These are phyloP conservation scores for Solanum acaule DNA, from an alignment of 257 asterid genomes.

Conservation along the genomic window DNA sequence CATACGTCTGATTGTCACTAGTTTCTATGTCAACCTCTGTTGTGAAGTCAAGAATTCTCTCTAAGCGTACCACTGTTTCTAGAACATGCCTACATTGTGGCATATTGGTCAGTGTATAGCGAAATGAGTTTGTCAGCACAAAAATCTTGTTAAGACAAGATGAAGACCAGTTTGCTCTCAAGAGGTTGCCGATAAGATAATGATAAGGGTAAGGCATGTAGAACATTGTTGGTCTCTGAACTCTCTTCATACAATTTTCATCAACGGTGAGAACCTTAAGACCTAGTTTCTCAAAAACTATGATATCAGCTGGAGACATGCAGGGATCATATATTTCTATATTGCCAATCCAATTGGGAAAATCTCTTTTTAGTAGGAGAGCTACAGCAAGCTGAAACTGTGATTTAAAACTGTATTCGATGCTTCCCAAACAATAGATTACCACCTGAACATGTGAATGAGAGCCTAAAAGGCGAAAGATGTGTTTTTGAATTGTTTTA, in stretches of 20 bases:
- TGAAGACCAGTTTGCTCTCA: slow-evolving; percentile 4
- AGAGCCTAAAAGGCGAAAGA: background rate
- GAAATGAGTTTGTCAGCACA: background rate
- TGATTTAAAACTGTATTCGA: background rate
- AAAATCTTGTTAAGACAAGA: background rate
- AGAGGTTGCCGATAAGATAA: background rate
- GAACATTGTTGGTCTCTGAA: background rate
- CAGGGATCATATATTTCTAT: background rate
- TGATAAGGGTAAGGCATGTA: background rate
- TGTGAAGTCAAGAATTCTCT: background rate
- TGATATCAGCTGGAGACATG: background rate
- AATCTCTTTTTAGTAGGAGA: background rate
- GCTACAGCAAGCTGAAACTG: background rate
- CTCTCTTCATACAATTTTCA: background rate
- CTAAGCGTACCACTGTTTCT: background rate
- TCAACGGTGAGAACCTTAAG: background rate
- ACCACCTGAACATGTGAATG: background rate
- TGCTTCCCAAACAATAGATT: background rate
- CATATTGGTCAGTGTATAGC: background rate
- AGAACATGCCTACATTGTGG: background rate
- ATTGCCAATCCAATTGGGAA: background rate
- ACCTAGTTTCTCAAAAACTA: background rate
- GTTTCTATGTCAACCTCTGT: background rate
- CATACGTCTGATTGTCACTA: background rate
- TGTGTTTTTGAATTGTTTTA: background rate